Evolutionary conservation across 345 rosid species (phyloP).

Genomic region (Lenwebbia sp.): DNA sequence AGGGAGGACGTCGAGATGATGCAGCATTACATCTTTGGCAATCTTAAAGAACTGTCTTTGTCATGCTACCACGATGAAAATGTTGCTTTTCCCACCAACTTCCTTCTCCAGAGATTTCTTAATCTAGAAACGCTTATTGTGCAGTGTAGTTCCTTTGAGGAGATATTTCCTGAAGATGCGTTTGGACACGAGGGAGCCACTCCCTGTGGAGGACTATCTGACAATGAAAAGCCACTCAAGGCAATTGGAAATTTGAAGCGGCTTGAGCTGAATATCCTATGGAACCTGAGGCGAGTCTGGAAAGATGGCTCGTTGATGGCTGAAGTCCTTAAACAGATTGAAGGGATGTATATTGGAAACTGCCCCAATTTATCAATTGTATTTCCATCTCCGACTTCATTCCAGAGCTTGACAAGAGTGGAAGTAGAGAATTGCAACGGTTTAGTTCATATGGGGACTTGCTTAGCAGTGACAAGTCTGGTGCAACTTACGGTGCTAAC

Average conservation of each 20-base stretch:
- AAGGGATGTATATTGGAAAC: too few relatives aligned
- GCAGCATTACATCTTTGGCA: accelerated
- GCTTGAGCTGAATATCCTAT: too few relatives aligned
- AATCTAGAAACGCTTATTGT: accelerated
- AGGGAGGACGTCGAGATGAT: not conserved
- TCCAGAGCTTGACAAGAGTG: accelerated
- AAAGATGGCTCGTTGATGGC: not conserved
- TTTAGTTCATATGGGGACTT: not conserved
- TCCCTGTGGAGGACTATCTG: not conserved
- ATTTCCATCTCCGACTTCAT: not conserved
- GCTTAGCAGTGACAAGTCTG: not conserved
- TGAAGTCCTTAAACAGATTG: not conserved
- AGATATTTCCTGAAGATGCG: not conserved
- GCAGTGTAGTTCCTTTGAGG: not conserved
- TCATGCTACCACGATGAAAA: not conserved
- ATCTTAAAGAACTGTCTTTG: accelerated
- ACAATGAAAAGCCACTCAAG: accelerated
- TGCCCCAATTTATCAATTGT: not conserved
- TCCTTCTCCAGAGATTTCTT: not conserved
- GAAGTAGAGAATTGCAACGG: accelerated
- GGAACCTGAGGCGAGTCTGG: not conserved
- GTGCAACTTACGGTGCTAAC: accelerated
- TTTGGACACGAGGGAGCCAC: not conserved
- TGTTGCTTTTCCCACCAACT: not conserved
- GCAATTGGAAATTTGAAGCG: accelerated